Evolutionary conservation across 2,329 filamentous ascomycete genomes (phyloP).

Genomic region (Ceratocystis destructans): DNA sequence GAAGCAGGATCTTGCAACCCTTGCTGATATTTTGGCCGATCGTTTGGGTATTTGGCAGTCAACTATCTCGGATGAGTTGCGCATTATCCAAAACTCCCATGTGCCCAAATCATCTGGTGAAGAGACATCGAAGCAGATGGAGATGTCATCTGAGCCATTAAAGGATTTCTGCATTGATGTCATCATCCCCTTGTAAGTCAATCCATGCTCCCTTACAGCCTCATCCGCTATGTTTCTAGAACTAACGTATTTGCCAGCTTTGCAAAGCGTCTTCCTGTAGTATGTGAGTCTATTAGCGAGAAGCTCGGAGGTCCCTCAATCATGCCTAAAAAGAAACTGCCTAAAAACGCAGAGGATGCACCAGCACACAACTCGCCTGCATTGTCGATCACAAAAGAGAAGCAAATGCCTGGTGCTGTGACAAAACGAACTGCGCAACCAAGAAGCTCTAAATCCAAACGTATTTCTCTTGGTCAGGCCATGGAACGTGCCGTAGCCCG

Average conservation of each 20-base stretch:
- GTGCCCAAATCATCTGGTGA: slow-evolving; percentile 25
- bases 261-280: slow-evolving; percentile 57
- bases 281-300: slow-evolving; percentile 56
- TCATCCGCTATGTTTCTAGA: neutral
- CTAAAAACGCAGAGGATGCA: slow-evolving; percentile 21
- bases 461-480: slow-evolving; percentile 27
- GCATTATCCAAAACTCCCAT: slow-evolving; percentile 38
- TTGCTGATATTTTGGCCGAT: slow-evolving; percentile 62
- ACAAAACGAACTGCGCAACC: slow-evolving; percentile 39
- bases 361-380: slow-evolving; percentile 33
- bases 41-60: slow-evolving; percentile 76
- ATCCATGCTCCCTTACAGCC: too few species aligned
- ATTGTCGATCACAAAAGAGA: slow-evolving; percentile 32
- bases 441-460: slow-evolving; percentile 50
- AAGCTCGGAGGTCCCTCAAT: slow-evolving; percentile 62
- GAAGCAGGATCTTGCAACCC: slow-evolving; percentile 48
- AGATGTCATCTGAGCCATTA: slow-evolving; percentile 45
- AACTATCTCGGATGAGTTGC: slow-evolving; percentile 47
- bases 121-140: slow-evolving; percentile 28
- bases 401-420: slow-evolving; percentile 38
- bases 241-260: slow-evolving; percentile 43
- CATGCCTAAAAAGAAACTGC: slow-evolving; percentile 23
- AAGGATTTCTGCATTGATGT: slow-evolving; percentile 70
- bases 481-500: slow-evolving; percentile 15
- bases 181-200: slow-evolving; percentile 59